These are phyloP conservation scores for Pichia nakasei DNA, from an alignment of 805 yeast genomes.

Conservation along the genomic window DNA sequence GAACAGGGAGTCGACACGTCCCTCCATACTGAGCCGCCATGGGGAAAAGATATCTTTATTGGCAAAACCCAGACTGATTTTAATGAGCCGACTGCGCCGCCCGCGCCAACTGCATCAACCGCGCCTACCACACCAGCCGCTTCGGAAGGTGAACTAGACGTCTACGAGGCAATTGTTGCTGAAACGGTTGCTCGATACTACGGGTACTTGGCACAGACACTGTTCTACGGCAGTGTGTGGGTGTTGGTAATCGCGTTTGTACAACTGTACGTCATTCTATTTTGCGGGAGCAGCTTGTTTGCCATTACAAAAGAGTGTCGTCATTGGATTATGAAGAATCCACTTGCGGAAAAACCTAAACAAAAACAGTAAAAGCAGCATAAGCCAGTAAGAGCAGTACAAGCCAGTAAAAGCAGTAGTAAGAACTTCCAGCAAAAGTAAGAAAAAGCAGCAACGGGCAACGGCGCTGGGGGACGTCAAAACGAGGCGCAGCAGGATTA, in stretches of 20 bases:
- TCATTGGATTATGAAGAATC: background rate
- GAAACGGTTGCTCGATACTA: background rate
- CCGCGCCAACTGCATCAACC: background rate
- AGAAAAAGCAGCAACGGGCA: no score
- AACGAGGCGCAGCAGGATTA: no score
- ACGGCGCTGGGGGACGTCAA: no score
- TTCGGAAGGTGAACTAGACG: background rate
- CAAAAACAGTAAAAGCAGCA: no score
- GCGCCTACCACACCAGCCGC: background rate
- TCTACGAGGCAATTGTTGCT: background rate
- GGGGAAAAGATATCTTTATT: no score
- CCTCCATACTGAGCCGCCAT: no score
- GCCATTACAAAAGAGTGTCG: background rate
- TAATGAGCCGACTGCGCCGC: no score
- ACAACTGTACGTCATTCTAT: background rate
- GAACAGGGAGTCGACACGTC: no score
- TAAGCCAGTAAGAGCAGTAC: no score
- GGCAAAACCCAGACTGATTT: no score
- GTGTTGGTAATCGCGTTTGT: background rate
- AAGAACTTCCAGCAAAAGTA: no score
- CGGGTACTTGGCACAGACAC: background rate
- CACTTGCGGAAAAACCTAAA: background rate
- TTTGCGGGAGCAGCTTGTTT: background rate
- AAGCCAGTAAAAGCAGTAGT: no score
- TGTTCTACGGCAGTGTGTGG: background rate